Percentiles rank a stretch among this genome's conserved stretches.
These are phyloP conservation scores for Ustulina deusta DNA, from an alignment of 2,329 filamentous ascomycete species.

Conservation along the genomic window DNA sequence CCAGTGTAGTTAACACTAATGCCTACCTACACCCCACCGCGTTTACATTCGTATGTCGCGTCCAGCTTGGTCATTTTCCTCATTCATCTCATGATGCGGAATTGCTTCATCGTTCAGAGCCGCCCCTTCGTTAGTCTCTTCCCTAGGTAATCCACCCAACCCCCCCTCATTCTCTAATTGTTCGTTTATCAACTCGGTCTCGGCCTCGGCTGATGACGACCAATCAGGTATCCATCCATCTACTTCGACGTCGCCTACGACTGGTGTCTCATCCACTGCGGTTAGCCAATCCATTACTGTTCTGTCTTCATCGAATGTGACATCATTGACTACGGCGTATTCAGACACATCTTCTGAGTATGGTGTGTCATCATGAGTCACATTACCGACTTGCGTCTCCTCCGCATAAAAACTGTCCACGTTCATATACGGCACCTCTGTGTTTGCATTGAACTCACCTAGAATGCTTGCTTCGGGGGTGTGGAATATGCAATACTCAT, in stretches of 20 bases:
- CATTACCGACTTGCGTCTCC: not conserved
- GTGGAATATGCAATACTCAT: conserved; percentile 3
- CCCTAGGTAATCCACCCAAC: too few relatives aligned
- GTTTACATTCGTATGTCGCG: too few relatives aligned
- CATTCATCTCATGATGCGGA: not conserved
- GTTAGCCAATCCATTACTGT: not conserved
- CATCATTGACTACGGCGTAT: not conserved
- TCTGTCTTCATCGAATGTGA: not conserved
- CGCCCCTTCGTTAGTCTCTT: not conserved
- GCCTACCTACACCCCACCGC: too few relatives aligned
- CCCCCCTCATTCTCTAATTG: not conserved
- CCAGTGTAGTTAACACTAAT: too few relatives aligned
- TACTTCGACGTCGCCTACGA: not conserved
- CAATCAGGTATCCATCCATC: not conserved
- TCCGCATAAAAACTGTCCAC: not conserved
- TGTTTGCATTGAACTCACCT: not conserved
- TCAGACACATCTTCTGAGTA: not conserved
- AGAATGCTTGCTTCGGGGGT: not conserved
- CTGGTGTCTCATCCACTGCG: not conserved
- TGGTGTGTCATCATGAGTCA: not conserved
- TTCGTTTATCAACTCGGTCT: not conserved
- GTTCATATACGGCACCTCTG: not conserved
- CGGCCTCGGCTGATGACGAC: not conserved
- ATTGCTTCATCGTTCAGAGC: too few relatives aligned
- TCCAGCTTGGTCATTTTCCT: not conserved